phyloP scores from a whole-genome alignment of 2,329 filamentous ascomycete genomes.

The Magnaporthiopsis incrustans region DNA sequence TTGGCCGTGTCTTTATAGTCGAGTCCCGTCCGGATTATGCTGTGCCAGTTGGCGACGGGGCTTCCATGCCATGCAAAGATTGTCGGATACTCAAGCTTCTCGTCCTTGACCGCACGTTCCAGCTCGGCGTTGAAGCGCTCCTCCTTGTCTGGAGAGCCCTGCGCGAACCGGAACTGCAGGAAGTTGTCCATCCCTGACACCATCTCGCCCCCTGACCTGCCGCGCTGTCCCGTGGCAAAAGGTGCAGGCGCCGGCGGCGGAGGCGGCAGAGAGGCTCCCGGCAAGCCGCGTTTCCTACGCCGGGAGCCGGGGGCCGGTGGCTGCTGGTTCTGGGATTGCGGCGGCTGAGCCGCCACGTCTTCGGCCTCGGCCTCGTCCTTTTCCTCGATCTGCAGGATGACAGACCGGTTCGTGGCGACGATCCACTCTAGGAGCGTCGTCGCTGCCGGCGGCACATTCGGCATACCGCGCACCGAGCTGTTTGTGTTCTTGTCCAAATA shows the following conservation, averaged over 20 bases:
- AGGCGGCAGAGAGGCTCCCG: not conserved
- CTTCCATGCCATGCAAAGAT: conserved; percentile 88
- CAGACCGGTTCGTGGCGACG: conserved; percentile 80
- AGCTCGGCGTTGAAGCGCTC: conserved; percentile 62
- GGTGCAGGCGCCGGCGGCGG: too few relatives aligned
- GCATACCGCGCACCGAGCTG: conserved; percentile 34
- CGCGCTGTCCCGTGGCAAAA: conserved; percentile 15
- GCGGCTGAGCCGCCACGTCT: not conserved
- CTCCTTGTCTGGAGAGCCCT: conserved; percentile 85
- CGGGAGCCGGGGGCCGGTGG: too few relatives aligned
- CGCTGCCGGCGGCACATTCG: conserved; percentile 53
- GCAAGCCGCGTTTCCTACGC: not conserved
- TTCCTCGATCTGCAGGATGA: conserved; percentile 67
- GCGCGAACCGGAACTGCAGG: conserved; percentile 79
- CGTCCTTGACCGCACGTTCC: conserved; percentile 28
- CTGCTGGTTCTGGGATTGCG: not conserved
- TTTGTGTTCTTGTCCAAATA: conserved; percentile 35
- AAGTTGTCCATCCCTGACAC: conserved; percentile 58
- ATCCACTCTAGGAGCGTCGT: conserved; percentile 75
- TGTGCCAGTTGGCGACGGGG: conserved; percentile 72
- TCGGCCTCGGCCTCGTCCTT: conserved; percentile 9
- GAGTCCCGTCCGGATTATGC: conserved; percentile 75
- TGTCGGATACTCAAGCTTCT: conserved; percentile 48
- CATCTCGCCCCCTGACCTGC: conserved; percentile 32
- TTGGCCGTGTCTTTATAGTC: conserved; percentile 56